Evolutionary conservation across 73 alveolate species (phyloP), one percentile per base, ranked within the genome.

Genomic region (Tetrahymena thermophila): DNA sequence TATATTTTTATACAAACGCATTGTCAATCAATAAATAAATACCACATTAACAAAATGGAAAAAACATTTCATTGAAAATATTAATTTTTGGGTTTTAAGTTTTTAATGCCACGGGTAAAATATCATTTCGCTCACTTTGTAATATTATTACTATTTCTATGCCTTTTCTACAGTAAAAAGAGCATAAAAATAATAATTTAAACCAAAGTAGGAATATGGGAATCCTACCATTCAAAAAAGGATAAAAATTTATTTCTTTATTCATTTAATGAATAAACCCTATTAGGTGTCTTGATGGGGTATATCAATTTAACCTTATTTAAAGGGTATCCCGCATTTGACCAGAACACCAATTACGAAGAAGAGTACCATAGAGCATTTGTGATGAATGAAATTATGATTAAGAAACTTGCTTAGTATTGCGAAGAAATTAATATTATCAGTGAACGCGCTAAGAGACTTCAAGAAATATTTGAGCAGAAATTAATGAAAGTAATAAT

Each of bases 281-380:
- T 71, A 71, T 71, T 71, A 71, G 89, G 89, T 31, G 89, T 71
- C 89, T 71, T 71, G 89, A 71, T 71, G 89, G 89, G 89, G 89
- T 71, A 71, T 71, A 71, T 71, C 89, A 71, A 71, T 71, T 71
- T 71, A 71, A 71, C 89, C 89, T 71, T 71, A 71, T 71, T 71
- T 71, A 71, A 71, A 71, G 89, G 89, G 89, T 71, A 71, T 71
- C 89, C 89, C 89, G 89, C 89, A 71, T 71, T 23, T 31, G 89
- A 71, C 37, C 89, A 71, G 89, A 71, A 71, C 37, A 71, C 89
- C 17, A 71, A 71, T 31, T 71, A 71, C 31, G 89, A 71, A 71
- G 89, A 71, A 31, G 89, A 71, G 89, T 71, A 71, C 37, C 37
- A 71, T 10, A 28, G 37, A 71, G 89, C 89, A 28, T 71, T 71